Conservation (phyloP, 108 stramenopile species). For the Nitzschia putrida region DNA sequence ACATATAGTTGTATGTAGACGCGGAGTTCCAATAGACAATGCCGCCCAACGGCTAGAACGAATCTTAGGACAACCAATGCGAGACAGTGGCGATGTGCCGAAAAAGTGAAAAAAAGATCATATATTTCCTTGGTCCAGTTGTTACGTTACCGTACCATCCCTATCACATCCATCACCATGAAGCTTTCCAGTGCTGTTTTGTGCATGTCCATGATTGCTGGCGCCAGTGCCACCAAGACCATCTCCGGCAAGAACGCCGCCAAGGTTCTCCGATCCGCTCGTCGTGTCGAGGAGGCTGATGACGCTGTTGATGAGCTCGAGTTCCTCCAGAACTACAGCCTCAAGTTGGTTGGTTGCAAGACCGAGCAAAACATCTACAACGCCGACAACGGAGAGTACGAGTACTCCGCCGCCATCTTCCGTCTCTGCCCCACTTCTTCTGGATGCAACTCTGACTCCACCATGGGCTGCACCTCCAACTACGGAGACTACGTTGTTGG, state of each 20-base stretch:
- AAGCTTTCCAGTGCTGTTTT: slow-evolving; percentile 30
- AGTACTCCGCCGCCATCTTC: slow-evolving; percentile 38
- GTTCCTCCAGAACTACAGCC: slow-evolving; percentile 18
- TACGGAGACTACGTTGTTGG: slow-evolving; percentile 50
- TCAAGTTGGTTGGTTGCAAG: slow-evolving; percentile 25
- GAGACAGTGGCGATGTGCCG: too few species aligned
- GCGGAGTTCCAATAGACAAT: too few species aligned
- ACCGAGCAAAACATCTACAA: slow-evolving; percentile 8
- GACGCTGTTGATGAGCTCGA: slow-evolving; percentile 5
- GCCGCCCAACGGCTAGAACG: too few species aligned
- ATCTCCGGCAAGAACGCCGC: slow-evolving; percentile 28
- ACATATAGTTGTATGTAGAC: too few species aligned
- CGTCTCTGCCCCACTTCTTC: slow-evolving; percentile 40
- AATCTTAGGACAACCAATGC: too few species aligned
- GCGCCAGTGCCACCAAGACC: slow-evolving; percentile 18
- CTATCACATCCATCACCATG: slow-evolving; percentile 20
- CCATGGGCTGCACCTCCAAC: slow-evolving; percentile 33
- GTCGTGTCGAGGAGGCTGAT: slow-evolving; percentile 30
- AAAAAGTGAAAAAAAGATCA: too few species aligned
- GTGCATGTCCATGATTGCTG: slow-evolving; percentile 9
- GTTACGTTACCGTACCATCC: not conserved
- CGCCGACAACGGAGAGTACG: slow-evolving; percentile 26
- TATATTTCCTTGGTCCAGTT: too few species aligned
- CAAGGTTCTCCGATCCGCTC: slow-evolving; percentile 37
- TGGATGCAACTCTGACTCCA: slow-evolving; percentile 20